A percentile compares a stretch with the other conserved stretches of the same genome.
Conservation (phyloP, 257 asterid species). For the Petunia axillaris region DNA sequence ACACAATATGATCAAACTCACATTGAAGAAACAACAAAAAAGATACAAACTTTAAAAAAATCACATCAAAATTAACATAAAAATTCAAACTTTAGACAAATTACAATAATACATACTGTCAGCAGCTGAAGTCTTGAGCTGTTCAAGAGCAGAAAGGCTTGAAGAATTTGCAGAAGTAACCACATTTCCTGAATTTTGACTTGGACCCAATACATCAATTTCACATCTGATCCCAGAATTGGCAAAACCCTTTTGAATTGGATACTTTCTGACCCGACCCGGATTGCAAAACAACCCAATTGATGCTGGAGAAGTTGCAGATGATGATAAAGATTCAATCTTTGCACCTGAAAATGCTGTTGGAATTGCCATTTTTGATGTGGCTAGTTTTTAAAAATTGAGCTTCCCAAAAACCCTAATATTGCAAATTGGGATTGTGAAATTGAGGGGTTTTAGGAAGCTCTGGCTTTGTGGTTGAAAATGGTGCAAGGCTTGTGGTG, state of each 20-base stretch:
- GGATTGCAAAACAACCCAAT: constrained; percentile 49
- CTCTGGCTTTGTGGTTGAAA: constrained; percentile 4
- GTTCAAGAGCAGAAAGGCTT: constrained; percentile 85
- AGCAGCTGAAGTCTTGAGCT: constrained; percentile 80
- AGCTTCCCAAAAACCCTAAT: constrained; percentile 24
- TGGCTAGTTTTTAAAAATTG: background rate
- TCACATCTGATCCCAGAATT: constrained; percentile 56
- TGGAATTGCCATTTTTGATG: constrained; percentile 63
- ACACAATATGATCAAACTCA: no score
- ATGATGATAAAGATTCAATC: constrained; percentile 65
- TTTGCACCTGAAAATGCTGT: constrained; percentile 73
- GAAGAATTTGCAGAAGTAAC: constrained; percentile 48
- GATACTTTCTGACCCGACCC: constrained; percentile 45
- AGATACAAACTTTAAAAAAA: background rate
- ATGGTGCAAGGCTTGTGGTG: constrained; percentile 28
- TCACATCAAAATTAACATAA: background rate
- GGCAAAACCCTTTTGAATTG: constrained; percentile 25
- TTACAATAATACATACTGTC: constrained; percentile 53
- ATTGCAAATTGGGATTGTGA: constrained; percentile 19
- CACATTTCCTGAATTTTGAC: constrained; percentile 38
- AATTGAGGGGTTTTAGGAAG: constrained; percentile 27
- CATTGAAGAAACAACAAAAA: background rate
- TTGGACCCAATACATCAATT: constrained; percentile 47
- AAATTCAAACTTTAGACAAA: background rate
- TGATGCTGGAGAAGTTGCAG: constrained; percentile 51